These are phyloP conservation scores for Candida pseudoviswanathii DNA, from an alignment of 1,139 yeast species.

Conservation along the genomic window DNA sequence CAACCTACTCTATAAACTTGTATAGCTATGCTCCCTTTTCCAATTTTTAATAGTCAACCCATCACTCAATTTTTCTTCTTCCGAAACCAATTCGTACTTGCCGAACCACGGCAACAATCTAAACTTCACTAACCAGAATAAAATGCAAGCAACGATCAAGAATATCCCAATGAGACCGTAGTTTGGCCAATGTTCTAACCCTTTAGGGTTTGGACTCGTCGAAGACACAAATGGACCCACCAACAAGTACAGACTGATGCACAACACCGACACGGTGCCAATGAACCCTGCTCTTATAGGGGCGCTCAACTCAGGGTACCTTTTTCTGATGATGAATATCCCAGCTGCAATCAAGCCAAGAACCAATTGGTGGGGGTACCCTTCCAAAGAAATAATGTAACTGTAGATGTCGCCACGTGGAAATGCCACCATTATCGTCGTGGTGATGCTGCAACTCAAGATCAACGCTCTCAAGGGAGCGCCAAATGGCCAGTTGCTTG, in stretches of 20 bases:
- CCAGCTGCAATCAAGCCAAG: conserved; percentile 54
- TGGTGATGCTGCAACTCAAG: conserved; percentile 39
- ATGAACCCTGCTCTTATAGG: conserved; percentile 50
- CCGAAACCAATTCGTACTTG: conserved; percentile 43
- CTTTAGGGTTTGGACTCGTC: conserved; percentile 41
- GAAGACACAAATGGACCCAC: conserved; percentile 50
- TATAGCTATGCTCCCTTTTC: conserved; percentile 23
- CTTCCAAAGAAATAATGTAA: conserved; percentile 71
- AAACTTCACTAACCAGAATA: conserved; percentile 55
- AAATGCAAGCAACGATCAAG: conserved; percentile 34
- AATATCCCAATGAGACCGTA: conserved; percentile 47
- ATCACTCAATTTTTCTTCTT: conserved; percentile 45
- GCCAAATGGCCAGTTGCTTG: conserved; percentile 58
- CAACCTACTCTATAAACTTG: conserved; percentile 6
- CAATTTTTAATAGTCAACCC: conserved; percentile 59
- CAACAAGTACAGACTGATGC: conserved; percentile 42
- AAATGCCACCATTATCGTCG: conserved; percentile 54
- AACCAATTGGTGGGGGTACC: conserved; percentile 64
- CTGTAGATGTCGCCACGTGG: conserved; percentile 82
- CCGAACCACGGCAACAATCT: conserved; percentile 44
- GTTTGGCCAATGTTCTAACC: conserved; percentile 53
- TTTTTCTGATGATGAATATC: conserved; percentile 47
- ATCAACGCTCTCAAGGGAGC: conserved; percentile 55
- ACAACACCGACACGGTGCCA: conserved; percentile 46
- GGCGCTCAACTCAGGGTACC: conserved; percentile 48